Conservation (phyloP, 176 grass and related monocot species). For the Panicum miliaceum region DNA sequence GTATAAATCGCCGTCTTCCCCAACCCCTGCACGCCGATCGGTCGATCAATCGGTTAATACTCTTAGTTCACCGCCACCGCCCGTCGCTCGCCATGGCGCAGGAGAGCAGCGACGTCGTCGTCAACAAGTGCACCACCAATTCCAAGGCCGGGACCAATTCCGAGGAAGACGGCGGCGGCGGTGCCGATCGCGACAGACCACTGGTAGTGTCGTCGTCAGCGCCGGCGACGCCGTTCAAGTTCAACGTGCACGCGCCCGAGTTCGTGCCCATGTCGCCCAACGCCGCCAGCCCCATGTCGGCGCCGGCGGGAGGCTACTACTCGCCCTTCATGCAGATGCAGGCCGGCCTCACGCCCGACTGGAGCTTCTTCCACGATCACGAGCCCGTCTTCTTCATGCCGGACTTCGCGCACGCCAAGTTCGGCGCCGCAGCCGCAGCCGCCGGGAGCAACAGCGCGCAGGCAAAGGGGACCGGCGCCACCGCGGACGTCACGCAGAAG, state of each 20-base stretch:
- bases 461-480: conserved; percentile 26
- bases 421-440: conserved; percentile 7
- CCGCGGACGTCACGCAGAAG: conserved; percentile 60
- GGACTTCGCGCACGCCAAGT: conserved; percentile 61
- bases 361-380: conserved; percentile 69
- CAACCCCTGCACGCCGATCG: not conserved
- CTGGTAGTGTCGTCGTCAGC: not conserved
- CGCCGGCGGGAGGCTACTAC: conserved; percentile 51
- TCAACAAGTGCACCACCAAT: conserved; percentile 8
- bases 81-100: not conserved
- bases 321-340: conserved; percentile 66
- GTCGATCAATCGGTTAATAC: not conserved
- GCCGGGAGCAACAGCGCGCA: conserved; percentile 34
- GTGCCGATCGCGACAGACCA: not conserved
- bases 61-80: too few species aligned
- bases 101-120: conserved; percentile 37
- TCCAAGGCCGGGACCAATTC: not conserved
- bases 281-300: conserved; percentile 30
- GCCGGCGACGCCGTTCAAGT: conserved; percentile 45
- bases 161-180: not conserved
- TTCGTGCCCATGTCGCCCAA: conserved; percentile 67
- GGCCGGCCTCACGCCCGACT: conserved; percentile 41
- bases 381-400: conserved; percentile 70
- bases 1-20: conserved; percentile 9
- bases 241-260: conserved; percentile 75